Conservation (phyloP, 495 filamentous ascomycete species). For the Pyrenopolyporus hunteri region DNA sequence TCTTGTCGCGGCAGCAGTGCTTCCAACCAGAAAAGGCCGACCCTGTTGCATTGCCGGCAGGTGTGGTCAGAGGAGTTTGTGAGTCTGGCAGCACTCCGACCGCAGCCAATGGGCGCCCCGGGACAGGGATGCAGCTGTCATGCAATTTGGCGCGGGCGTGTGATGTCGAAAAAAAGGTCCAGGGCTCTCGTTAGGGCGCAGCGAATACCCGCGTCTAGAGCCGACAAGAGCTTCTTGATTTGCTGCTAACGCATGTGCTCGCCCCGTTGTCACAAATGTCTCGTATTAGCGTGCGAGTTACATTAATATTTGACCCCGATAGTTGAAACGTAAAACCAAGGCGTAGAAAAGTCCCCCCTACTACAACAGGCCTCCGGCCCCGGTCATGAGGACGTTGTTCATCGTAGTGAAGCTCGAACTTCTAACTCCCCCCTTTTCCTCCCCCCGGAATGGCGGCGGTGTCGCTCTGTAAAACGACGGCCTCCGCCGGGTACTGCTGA, state of each 20-base stretch:
- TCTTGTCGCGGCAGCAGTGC: slow-evolving; percentile 34
- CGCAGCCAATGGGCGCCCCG: slow-evolving; percentile 43
- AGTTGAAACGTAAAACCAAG: slow-evolving; percentile 36
- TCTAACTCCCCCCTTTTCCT: no score
- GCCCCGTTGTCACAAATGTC: slow-evolving; percentile 42
- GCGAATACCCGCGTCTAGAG: slow-evolving; percentile 44
- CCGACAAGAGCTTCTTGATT: slow-evolving; percentile 39
- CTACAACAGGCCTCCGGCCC: slow-evolving; percentile 11
- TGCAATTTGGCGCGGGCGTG: slow-evolving; percentile 53
- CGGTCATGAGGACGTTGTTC: slow-evolving; percentile 3
- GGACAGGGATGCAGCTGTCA: slow-evolving; percentile 48
- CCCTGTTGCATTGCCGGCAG: slow-evolving; percentile 44
- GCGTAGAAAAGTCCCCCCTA: not conserved
- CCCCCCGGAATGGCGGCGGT: slow-evolving; percentile 38
- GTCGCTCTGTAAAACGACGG: slow-evolving; percentile 32
- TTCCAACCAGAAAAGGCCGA: slow-evolving; percentile 40
- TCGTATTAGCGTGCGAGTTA: slow-evolving; percentile 36
- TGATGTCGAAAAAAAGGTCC: slow-evolving; percentile 41
- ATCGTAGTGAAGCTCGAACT: no score
- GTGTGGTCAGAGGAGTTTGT: slow-evolving; percentile 43
- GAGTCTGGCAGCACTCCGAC: slow-evolving; percentile 37
- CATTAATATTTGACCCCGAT: slow-evolving; percentile 25
- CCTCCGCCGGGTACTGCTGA: slow-evolving; percentile 21
- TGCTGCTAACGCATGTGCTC: slow-evolving; percentile 42
- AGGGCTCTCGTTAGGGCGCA: slow-evolving; percentile 37